Base-by-base conservation (phyloP, 805 yeast species). In the Kazachstania martiniae region DNA sequence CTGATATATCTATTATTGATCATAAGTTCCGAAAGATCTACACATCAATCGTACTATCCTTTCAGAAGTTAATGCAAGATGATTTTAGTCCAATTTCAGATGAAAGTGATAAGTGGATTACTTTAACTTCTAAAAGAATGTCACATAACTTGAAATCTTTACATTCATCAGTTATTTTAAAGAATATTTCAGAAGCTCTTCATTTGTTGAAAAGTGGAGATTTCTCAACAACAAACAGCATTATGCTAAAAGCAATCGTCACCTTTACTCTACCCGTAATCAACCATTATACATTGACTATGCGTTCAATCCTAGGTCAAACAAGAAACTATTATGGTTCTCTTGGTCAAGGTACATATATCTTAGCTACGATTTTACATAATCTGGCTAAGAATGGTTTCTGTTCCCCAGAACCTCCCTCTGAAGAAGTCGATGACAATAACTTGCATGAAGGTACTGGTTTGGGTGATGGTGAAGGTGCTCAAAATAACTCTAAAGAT, bases 391-490 rank as follows among this genome's bases (percentile, higher is more conserved):
- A 72, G 10, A 71, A 78, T 34, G 98, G 98, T 0, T 87, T 86
- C 69, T 91, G 98, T 51, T 72, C 93, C 2, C 98, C 98, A 9
- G 81, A 82, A 48, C 77, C 84, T 13, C 80, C 81, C 5, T 52
- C 63, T 5, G 67, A 69, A 15, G 79, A 77, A 24, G 72, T 74
- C 9, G 66, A 69, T 12, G 79, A 77, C 34, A 72, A 77, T 35
- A 74, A 80, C 33, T 53, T 78, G 37, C 79, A 80, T 26, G 91
- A 83, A 27, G 97, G 96, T 28, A 83, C 94, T 6, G 94, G 94
- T 6, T 61, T 83, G 14, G 98, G 98, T 22, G 91, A 89, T 47
- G 98, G 97, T 16, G 77, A 71, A 34, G 97, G 95, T 41, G 94
- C 81, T 2, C 67, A 74, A 17, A 78, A 81, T 46, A 73, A 80